phyloP scores from a whole-genome alignment of 805 yeast genomes.

The Kuraishia cidri region DNA sequence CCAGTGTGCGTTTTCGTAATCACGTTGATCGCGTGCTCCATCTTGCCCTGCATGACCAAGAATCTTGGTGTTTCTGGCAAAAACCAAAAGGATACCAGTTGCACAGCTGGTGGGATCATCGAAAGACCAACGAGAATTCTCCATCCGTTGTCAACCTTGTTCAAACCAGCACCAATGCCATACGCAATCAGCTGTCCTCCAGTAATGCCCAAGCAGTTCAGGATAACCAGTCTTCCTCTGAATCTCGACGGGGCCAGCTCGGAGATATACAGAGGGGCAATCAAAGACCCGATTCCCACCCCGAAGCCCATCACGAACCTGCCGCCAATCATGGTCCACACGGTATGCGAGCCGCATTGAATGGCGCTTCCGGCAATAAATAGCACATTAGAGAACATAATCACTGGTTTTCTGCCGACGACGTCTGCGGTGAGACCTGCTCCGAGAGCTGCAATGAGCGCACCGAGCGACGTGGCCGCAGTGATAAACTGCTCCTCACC shows the following conservation, averaged over 20 bases:
- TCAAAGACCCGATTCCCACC: conserved; percentile 89
- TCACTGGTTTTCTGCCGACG: conserved; percentile 77
- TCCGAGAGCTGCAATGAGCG: conserved; percentile 64
- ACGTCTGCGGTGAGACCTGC: conserved; percentile 82
- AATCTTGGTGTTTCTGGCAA: conserved; percentile 95
- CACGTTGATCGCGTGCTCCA: conserved; percentile 60
- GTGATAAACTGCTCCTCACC: conserved; percentile 89
- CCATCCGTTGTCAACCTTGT: conserved; percentile 78
- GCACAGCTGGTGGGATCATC: conserved; percentile 77
- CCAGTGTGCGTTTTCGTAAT: conserved; percentile 52
- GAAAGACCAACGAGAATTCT: conserved; percentile 86
- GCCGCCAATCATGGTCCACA: conserved; percentile 91
- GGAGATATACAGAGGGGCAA: conserved; percentile 88
- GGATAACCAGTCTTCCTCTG: conserved; percentile 84
- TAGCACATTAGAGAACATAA: conserved; percentile 73
- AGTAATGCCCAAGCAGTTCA: conserved; percentile 84
- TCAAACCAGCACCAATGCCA: conserved; percentile 85
- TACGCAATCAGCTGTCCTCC: conserved; percentile 95
- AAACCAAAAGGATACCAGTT: conserved; percentile 68
- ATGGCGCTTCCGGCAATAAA: conserved; percentile 80
- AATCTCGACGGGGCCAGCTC: conserved; percentile 90
- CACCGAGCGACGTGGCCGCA: conserved; percentile 92
- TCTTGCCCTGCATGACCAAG: conserved; percentile 62
- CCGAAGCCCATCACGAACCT: conserved; percentile 94
- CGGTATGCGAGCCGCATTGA: conserved; percentile 72